Evolutionary conservation across 2,329 filamentous ascomycete genomes (phyloP).

Genomic region (Kalaharituber pfeilii): DNA sequence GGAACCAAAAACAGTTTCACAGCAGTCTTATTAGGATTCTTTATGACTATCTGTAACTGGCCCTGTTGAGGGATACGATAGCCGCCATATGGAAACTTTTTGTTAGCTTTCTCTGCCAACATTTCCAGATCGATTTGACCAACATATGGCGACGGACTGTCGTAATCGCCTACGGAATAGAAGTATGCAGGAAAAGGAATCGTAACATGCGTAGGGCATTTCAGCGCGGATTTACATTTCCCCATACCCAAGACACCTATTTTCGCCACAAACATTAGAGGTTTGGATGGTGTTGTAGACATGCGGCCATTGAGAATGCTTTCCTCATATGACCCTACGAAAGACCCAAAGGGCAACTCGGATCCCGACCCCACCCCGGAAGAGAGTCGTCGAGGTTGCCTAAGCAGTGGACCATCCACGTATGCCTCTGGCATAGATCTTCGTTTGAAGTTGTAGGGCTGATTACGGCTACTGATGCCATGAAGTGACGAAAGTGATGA

Average conservation of each 20-base stretch:
- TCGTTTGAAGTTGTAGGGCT: conserved; percentile 28
- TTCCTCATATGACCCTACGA: conserved; percentile 97
- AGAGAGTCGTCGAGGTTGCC: conserved; percentile 48
- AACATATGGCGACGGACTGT: conserved; percentile 90
- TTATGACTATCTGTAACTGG: conserved; percentile 90
- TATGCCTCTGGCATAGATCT: not conserved
- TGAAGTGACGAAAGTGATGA: not conserved
- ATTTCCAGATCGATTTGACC: conserved; percentile 84
- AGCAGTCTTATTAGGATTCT: conserved; percentile 95
- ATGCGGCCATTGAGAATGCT: conserved; percentile 87
- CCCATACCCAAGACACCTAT: conserved; percentile 85
- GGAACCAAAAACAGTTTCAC: conserved; percentile 91
- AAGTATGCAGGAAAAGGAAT: conserved; percentile 89
- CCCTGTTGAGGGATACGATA: conserved; percentile 90
- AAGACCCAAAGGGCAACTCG: conserved; percentile 71
- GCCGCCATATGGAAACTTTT: conserved; percentile 64
- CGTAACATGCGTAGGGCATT: conserved; percentile 77
- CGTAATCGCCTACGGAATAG: conserved; percentile 39
- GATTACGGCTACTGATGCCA: conserved; percentile 31
- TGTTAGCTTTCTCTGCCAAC: conserved; percentile 30
- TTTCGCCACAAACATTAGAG: conserved; percentile 81
- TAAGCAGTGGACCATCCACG: not conserved
- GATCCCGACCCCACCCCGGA: conserved; percentile 51
- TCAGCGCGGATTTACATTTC: conserved; percentile 68
- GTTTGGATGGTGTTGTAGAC: conserved; percentile 88